A percentile compares a stretch with the other conserved stretches of the same genome.
Conservation (phyloP, 352 stramenopile species). For the Phytophthora hybrid region DNA sequence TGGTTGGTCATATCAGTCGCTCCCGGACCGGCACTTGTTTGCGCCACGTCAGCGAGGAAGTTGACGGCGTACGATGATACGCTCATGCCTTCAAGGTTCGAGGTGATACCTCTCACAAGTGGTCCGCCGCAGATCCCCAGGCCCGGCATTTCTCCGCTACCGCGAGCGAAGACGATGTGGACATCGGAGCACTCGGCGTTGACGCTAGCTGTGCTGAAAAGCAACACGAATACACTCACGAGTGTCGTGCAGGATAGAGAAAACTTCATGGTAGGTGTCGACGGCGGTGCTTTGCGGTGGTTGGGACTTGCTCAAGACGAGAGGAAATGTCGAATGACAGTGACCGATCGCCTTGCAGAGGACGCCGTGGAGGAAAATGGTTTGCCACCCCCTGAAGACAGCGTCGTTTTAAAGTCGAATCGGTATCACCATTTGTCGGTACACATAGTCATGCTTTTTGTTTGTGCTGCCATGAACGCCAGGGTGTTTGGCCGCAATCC, state of each 20-base stretch:
- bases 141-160: constrained; percentile 30
- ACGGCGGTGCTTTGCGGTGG: neutral
- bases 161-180: constrained; percentile 30
- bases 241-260: neutral
- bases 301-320: constrained; percentile 1
- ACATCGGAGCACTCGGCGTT: constrained; percentile 23
- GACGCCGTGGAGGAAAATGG: too few species aligned
- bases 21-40: constrained; percentile 35
- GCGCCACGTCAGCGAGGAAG: constrained; percentile 26
- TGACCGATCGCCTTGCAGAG: too few species aligned
- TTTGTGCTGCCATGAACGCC: too few species aligned
- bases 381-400: too few species aligned
- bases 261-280: constrained; percentile 9
- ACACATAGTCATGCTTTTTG: too few species aligned
- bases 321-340: constrained; percentile 9
- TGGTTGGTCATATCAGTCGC: constrained; percentile 45
- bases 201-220: constrained; percentile 2
- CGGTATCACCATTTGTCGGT: too few species aligned
- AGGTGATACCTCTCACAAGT: constrained; percentile 25
- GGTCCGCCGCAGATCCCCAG: constrained; percentile 35
- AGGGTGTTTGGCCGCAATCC: too few species aligned
- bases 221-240: neutral
- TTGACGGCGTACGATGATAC: constrained; percentile 39
- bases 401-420: too few species aligned
- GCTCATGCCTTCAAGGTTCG: constrained; percentile 25